Percentiles rank a stretch among this genome's conserved stretches.
Conservation (phyloP, 2,329 filamentous ascomycete genomes). For the Saccharata proteae region DNA sequence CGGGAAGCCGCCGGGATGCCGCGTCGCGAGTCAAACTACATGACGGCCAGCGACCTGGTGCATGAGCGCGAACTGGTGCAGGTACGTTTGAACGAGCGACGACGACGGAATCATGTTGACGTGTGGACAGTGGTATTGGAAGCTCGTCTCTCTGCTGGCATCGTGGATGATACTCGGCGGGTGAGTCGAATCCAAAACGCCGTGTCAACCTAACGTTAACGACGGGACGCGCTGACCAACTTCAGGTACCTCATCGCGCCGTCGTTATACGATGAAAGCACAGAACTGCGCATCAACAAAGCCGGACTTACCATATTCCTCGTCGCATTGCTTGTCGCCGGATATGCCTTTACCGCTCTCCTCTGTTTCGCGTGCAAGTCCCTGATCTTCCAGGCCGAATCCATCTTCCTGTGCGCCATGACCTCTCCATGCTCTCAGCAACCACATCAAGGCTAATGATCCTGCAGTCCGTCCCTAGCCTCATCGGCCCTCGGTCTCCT, state of each 20-base stretch:
- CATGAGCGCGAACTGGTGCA: conserved; percentile 8
- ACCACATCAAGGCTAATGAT: conserved; percentile 11
- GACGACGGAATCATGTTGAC: background rate
- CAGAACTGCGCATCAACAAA: conserved; percentile 27
- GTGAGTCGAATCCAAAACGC: conserved; percentile 18
- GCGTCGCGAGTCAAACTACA: conserved; percentile 3
- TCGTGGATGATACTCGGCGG: conserved; percentile 38
- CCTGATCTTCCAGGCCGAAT: conserved; percentile 34
- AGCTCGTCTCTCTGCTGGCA: conserved; percentile 29
- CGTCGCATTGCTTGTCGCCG: conserved; percentile 34
- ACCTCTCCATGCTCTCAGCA: background rate
- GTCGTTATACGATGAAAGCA: conserved; percentile 30
- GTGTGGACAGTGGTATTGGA: conserved; percentile 35
- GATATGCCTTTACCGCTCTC: conserved; percentile 36
- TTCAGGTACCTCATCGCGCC: conserved; percentile 37
- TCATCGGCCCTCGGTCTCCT: conserved; percentile 36
- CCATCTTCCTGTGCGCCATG: conserved; percentile 31
- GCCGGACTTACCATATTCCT: conserved; percentile 32
- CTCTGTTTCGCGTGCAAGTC: conserved; percentile 35
- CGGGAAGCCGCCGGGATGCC: background rate
- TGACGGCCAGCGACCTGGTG: conserved; percentile 8
- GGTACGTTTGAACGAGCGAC: conserved; percentile 3
- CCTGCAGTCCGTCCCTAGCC: conserved; percentile 25
- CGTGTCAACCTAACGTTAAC: too few species aligned
- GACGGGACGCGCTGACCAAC: conserved; percentile 10